Evolutionary conservation across 2,329 filamentous ascomycete species (phyloP).

Genomic region (Fusarium sp.): DNA sequence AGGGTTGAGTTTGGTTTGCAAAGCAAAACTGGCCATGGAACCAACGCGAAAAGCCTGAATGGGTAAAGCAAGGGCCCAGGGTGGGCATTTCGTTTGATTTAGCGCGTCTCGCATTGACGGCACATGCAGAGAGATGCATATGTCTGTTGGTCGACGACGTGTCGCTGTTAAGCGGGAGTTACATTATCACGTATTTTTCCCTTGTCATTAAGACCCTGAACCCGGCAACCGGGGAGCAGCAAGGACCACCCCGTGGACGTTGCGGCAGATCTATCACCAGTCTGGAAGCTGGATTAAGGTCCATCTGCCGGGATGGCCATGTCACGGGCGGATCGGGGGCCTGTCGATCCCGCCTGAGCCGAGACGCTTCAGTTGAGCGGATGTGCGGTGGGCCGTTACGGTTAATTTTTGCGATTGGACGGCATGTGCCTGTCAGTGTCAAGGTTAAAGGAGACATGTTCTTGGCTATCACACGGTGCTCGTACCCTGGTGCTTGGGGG

Average conservation of each 20-base stretch:
- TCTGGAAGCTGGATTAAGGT: background rate
- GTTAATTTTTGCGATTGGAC: background rate
- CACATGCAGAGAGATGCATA: background rate
- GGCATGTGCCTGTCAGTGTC: background rate
- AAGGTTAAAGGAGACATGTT: background rate
- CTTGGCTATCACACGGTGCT: background rate
- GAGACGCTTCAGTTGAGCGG: background rate
- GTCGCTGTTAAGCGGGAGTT: background rate
- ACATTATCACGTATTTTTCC: background rate
- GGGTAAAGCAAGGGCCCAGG: background rate
- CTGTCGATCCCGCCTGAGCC: background rate
- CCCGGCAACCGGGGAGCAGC: background rate
- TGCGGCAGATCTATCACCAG: background rate
- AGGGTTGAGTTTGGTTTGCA: background rate
- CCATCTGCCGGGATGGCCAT: background rate
- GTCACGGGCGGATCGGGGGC: background rate
- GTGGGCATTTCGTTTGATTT: background rate
- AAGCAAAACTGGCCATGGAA: background rate
- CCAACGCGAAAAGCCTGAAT: background rate
- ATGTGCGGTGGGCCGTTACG: background rate
- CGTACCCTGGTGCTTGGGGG: background rate
- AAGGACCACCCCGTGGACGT: background rate
- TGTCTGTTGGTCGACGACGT: background rate
- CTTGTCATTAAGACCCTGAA: background rate
- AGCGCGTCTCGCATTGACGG: conserved; percentile 4